These are phyloP conservation scores for Perilla frutescens DNA, from an alignment of 257 asterid species.

Conservation along the genomic window DNA sequence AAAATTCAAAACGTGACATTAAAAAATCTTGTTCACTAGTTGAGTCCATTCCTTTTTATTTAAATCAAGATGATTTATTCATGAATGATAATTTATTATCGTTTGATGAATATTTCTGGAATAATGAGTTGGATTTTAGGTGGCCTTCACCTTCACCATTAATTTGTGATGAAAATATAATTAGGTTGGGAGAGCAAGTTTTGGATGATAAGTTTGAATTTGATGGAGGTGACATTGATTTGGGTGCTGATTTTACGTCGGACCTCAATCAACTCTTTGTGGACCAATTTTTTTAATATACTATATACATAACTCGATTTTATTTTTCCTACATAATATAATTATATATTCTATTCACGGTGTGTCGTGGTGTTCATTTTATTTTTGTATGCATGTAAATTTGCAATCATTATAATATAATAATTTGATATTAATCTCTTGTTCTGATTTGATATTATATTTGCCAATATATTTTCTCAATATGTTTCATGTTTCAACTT, in stretches of 20 bases:
- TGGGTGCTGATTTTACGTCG: conserved; percentile 48
- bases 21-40: not conserved
- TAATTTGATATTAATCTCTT: too few species aligned
- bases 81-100: conserved; percentile 26
- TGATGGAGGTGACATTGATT: conserved; percentile 28
- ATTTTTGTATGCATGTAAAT: too few species aligned
- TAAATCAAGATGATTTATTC: conserved; percentile 14
- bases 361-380: too few species aligned
- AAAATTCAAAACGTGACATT: not conserved
- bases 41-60: conserved; percentile 7
- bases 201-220: conserved; percentile 28
- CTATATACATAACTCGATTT: too few species aligned
- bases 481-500: too few species aligned
- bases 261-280: conserved; percentile 52
- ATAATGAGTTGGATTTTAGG: conserved; percentile 46
- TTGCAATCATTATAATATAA: too few species aligned
- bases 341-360: too few species aligned
- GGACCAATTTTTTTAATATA: conserved; percentile 6
- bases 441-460: too few species aligned
- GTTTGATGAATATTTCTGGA: conserved; percentile 40
- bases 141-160: conserved; percentile 46
- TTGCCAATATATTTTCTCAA: too few species aligned
- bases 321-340: too few species aligned
- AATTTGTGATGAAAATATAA: conserved; percentile 36
- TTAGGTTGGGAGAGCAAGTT: conserved; percentile 15